Base-by-base conservation (phyloP, 2,329 filamentous ascomycete genomes). In the Raffaelea ambrosiae region DNA sequence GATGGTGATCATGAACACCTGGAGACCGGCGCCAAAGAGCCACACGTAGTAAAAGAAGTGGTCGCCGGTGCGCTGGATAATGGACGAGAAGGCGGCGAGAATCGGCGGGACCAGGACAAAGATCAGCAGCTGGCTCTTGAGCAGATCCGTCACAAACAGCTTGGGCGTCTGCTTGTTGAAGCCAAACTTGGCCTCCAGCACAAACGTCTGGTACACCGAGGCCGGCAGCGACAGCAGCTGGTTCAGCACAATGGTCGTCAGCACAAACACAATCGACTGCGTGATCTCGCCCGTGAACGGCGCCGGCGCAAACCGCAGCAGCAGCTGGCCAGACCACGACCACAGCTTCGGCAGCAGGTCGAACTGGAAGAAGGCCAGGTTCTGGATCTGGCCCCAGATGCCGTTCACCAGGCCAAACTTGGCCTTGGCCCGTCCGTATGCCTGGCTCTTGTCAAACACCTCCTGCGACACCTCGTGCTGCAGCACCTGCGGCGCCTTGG, bases 31-130 rank as follows among this genome's bases (percentile, higher is more conserved):
- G 57, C 86, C 84, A 61, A 98, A 97, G 51, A 93, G 69, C 90
- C 91, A 98, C 49, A 98, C 81, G 65, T 96, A 98, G 72, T 94
- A 95, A 76, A 97, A 96, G 76, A 98, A 98, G 62, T 84, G 80
- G 62, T 85, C 87, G 55, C 93, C 93, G 13, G 94, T 96, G 70
- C 86, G 87, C 68, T 95, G 84, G 59, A 98, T 85, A 62, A 98
- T 98, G 65, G 86, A 81, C 60, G 97, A 78, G 73, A 98, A 94
- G 39, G 84, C 93, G 55, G 88, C 86, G 53, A 96, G 85, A 57
- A 98, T 84, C 1, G 94, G 93, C 45, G 88, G 83, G 51, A 88
- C 85, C 50, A 98, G 77, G 43, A 80, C 81, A 56, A 94, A 75
- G 45, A 83, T 81, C 50, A 98, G 77, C 57, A 87, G 75, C 65